Conservation (phyloP, 148 eudicot genomes). For the Vaccinium darrowii region DNA sequence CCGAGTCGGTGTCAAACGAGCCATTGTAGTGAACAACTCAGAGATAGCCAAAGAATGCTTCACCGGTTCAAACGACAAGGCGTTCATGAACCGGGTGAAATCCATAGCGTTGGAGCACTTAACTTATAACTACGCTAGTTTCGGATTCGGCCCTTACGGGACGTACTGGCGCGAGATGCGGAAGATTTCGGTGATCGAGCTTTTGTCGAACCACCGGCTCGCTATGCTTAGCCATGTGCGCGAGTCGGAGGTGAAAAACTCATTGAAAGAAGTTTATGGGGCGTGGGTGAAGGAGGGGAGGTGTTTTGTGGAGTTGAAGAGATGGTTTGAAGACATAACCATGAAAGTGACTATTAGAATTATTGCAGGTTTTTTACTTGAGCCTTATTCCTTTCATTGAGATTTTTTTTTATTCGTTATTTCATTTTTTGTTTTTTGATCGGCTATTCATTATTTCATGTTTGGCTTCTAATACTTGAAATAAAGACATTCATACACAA, state of each 20-base stretch:
- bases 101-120: background rate
- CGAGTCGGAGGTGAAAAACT: background rate
- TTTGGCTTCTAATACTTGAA: no score
- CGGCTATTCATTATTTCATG: no score
- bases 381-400: background rate
- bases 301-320: background rate
- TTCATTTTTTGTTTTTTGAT: background rate
- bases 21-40: background rate
- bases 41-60: background rate
- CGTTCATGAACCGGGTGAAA: background rate
- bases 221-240: background rate
- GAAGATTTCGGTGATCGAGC: background rate
- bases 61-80: conserved; percentile 3
- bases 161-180: conserved; percentile 1
- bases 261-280: background rate
- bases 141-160: background rate
- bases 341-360: background rate
- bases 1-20: background rate
- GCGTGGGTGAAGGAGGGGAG: background rate
- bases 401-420: background rate
- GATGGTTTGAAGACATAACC: background rate
- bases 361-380: background rate
- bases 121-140: background rate
- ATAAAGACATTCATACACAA: no score
- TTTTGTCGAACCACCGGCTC: background rate